Base-by-base conservation (phyloP, 208 protist species). In the Leishmania tarentolae region DNA sequence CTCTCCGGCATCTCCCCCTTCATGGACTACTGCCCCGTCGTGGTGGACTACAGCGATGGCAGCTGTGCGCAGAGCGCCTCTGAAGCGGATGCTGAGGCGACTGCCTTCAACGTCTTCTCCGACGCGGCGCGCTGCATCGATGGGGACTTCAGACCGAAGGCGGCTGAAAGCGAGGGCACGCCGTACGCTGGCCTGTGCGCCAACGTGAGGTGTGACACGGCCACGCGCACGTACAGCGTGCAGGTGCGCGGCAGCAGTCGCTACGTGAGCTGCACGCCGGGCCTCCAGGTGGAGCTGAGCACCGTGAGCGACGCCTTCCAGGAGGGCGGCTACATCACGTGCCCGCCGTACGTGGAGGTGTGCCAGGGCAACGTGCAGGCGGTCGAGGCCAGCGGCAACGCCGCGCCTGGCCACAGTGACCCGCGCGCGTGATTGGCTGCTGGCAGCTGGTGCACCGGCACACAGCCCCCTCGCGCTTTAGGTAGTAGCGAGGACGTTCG, bases 81-180 rank as follows among this genome's bases (percentile, higher is more conserved):
- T n/a, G n/a, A 63, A 21, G 19, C 15, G 15, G 19, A 21, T 17
- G 11, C 52, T 19, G 1, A 5, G 11, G 17, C 17, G 50, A 8
- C 9, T 6, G 52, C 52, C 52, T 69, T 69, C 63, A 69, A 69
- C 35, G 63, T 69, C 35, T 69, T 69, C 63, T 69, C 63, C 31
- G 63, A 69, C 63, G 63, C 63, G 35, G 63, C 63, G 63, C 63
- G 63, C 63, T 69, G 63, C 63, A 44, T 69, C n/a, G 63, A 69
- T 46, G 63, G 24, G 0, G 63, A 2, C 15, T 44, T 69, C 63
- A 3, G 4, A 21, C 37, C 63, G 35, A 69, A 5, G 35, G 44
- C 53, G 47, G 15, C 0, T 52, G 11, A 52, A 7, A 13, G 47
- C 7, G 0, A 17, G 15, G 15, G 8, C 47, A 52, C 8, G 47